Evolutionary conservation across 805 yeast genomes (phyloP).

Genomic region (Jamesozyma spencerorum): DNA sequence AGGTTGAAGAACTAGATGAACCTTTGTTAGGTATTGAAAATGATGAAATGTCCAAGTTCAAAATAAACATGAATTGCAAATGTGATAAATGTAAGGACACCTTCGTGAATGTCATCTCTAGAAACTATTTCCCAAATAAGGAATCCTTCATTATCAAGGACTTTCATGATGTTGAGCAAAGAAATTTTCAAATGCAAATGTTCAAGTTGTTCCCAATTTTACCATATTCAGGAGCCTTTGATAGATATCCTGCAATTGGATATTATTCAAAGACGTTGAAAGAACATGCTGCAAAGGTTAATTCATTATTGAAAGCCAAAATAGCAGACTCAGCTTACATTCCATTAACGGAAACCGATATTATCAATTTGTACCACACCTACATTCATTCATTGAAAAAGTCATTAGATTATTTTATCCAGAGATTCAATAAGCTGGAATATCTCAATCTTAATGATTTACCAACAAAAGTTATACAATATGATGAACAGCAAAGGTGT

Average conservation of each 20-base stretch:
- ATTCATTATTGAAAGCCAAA: constrained; percentile 12
- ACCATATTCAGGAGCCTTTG: constrained; percentile 33
- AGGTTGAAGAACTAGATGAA: constrained; percentile 17
- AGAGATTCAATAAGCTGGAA: constrained; percentile 22
- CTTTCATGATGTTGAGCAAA: constrained; percentile 17
- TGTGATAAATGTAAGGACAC: constrained; percentile 25
- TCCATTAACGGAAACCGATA: constrained; percentile 19
- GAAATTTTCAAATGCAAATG: constrained; percentile 27
- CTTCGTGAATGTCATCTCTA: constrained; percentile 18
- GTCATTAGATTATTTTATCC: constrained; percentile 27
- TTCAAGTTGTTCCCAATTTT: constrained; percentile 26
- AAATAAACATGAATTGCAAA: constrained; percentile 16
- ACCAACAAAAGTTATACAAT: constrained; percentile 24
- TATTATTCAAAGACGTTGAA: constrained; percentile 26
- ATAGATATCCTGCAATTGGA: constrained; percentile 30
- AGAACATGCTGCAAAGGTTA: constrained; percentile 20
- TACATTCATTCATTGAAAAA: constrained; percentile 29
- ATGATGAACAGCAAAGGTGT: constrained; percentile 22
- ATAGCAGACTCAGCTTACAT: background rate
- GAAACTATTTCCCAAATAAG: constrained; percentile 25
- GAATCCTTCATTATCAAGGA: constrained; percentile 18
- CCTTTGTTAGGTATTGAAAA: constrained; percentile 18
- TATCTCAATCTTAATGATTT: constrained; percentile 30
- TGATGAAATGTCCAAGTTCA: constrained; percentile 15
- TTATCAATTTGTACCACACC: constrained; percentile 26